Evolutionary conservation across 371 early-diverging fungal species (phyloP), one percentile per base, ranked within the genome.

Genomic region (Mucor plumbeus): DNA sequence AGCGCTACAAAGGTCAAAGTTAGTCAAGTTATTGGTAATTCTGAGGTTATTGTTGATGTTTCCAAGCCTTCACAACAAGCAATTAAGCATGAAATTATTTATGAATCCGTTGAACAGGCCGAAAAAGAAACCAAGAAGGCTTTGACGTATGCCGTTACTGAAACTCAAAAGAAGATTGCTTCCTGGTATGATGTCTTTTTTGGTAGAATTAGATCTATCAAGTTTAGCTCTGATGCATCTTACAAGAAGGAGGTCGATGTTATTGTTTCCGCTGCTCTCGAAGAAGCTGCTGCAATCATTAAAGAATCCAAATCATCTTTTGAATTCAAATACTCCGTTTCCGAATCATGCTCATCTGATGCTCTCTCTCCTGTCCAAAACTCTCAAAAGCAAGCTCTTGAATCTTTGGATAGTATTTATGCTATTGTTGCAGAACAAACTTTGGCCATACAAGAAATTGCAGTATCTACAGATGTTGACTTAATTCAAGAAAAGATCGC

Each of bases 321-420:
- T 4, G 43, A 54, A 33, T 61, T 61, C 40, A 33, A 71, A 15
- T 62, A 57, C 10, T 19, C 36, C n/a, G 60, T 66, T n/a, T 61
- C 69, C 40, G 63, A 59, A 13, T 60, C 72, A n/a, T 60, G 50
- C 48, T 63, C 59, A 31, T 11, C 65, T n/a, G 64, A 74, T 39
- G 44, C 71, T 11, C n/a, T 26, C 7, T 26, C 35, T 0, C 53
- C 72, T 39, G 47, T 75, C 14, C 44, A 70, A 44, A 58, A 55
- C 15, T 67, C 74, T 34, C 67, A 75, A 61, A 70, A 70, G 55
- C 72, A 80, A 53, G 73, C 72, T 14, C 54, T 75, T 57, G 59
- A 70, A 40, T 71, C 72, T 34, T 63, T 77, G 10, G 74, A 80
- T 53, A 73, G 41, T 19, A 71, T 77, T 31, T 68, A 73, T 53